phyloP scores from a whole-genome alignment of 1,139 yeast species.

The Lodderomyces oxycetoniae region DNA sequence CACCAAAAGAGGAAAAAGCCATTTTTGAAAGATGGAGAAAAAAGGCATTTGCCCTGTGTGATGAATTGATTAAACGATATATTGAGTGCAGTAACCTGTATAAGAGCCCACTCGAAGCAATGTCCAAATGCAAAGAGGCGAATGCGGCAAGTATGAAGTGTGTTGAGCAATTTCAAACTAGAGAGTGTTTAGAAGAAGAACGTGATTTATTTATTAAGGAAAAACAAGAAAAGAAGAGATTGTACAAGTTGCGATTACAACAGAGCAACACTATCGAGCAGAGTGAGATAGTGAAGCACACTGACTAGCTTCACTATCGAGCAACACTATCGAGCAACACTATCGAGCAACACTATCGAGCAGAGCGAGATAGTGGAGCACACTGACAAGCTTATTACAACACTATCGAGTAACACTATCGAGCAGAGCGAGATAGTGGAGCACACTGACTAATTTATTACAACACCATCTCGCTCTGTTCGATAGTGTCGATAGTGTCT shows the following conservation, averaged over 20 bases:
- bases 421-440: no score
- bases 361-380: no score
- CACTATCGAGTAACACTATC: no score
- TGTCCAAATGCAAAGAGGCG: constrained; percentile 46
- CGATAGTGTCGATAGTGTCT: no score
- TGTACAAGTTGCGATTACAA: constrained; percentile 12
- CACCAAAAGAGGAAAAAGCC: constrained; percentile 82
- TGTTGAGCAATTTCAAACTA: constrained; percentile 61
- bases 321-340: no score
- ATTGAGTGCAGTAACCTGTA: constrained; percentile 38
- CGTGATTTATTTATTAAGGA: constrained; percentile 59
- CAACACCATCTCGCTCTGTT: no score
- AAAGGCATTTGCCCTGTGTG: constrained; percentile 69
- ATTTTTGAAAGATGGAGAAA: constrained; percentile 75
- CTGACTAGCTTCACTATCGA: no score
- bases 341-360: no score
- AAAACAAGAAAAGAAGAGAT: constrained; percentile 40
- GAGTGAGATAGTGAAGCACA: no score
- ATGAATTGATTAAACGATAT: constrained; percentile 53
- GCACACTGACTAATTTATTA: no score
- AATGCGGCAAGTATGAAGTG: constrained; percentile 43
- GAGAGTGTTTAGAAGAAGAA: constrained; percentile 65
- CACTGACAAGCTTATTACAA: no score
- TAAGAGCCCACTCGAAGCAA: constrained; percentile 51
- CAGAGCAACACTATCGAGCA: no score